Evolutionary conservation across 164 flowering plant species (phyloP).

Genomic region (Taxillus chinensis): DNA sequence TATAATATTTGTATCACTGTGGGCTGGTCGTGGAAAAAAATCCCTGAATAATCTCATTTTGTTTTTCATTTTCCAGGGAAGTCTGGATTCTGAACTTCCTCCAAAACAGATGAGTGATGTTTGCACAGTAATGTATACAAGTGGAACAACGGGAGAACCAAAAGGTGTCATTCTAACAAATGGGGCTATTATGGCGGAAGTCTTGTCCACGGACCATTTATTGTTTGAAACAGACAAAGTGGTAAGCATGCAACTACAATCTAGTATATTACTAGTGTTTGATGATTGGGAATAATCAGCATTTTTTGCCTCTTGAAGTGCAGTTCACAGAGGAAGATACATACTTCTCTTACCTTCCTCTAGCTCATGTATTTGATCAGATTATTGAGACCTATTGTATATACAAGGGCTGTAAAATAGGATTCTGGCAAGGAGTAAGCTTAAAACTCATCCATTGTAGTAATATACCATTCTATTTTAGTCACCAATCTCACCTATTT

Average conservation of each 20-base stretch:
- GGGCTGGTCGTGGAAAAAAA: neutral
- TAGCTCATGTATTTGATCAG: slow-evolving; percentile 93
- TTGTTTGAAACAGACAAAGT: slow-evolving; percentile 55
- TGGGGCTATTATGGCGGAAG: slow-evolving; percentile 51
- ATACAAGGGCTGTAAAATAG: slow-evolving; percentile 69
- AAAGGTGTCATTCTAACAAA: slow-evolving; percentile 81
- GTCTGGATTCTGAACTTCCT: slow-evolving; percentile 48
- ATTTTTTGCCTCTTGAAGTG: neutral
- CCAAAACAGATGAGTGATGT: slow-evolving; percentile 45
- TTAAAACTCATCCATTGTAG: slow-evolving; percentile 1
- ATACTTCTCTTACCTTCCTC: slow-evolving; percentile 89
- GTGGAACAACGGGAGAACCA: slow-evolving; percentile 99
- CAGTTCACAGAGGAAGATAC: slow-evolving; percentile 65
- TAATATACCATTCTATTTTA: neutral
- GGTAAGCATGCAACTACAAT: slow-evolving; percentile 29
- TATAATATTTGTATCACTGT: neutral
- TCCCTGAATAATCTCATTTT: too few relatives aligned
- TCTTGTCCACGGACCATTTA: slow-evolving; percentile 49
- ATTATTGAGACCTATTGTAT: slow-evolving; percentile 69
- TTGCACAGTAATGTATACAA: slow-evolving; percentile 91
- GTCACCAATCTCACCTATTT: neutral
- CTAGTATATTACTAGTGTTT: neutral
- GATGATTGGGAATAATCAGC: too few relatives aligned
- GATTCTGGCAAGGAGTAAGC: slow-evolving; percentile 89
- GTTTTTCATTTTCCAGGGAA: slow-evolving; percentile 39